Conservation (phyloP, 192 early-diverging fungal species). For the Dispira simplex region DNA sequence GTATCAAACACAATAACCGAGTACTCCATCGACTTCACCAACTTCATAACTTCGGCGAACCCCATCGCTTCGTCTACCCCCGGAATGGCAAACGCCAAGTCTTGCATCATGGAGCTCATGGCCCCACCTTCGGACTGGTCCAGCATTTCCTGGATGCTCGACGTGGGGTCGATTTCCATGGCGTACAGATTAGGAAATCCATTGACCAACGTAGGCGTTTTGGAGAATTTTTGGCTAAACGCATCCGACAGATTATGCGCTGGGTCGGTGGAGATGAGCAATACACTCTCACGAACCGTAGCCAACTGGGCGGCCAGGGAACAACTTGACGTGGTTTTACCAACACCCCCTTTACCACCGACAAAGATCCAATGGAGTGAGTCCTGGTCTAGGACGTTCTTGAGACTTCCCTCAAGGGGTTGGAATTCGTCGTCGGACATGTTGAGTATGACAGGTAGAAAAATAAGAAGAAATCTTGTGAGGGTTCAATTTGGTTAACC, state of each 20-base stretch:
- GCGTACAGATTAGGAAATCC: slow-evolving; percentile 93
- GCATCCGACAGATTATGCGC: slow-evolving; percentile 99
- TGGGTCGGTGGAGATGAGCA: slow-evolving; percentile 97
- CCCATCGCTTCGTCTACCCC: slow-evolving; percentile 99
- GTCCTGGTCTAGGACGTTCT: slow-evolving; percentile 93
- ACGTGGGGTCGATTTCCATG: slow-evolving; percentile 99
- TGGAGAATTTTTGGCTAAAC: slow-evolving; percentile 98
- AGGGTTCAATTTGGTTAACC: too few species aligned
- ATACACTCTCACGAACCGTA: slow-evolving; percentile 77
- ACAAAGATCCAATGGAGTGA: slow-evolving; percentile 98
- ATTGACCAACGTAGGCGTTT: slow-evolving; percentile 85
- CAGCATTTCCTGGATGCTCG: slow-evolving; percentile 98
- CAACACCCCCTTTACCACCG: slow-evolving; percentile 98
- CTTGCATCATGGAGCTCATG: slow-evolving; percentile 84
- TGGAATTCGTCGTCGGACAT: slow-evolving; percentile 53
- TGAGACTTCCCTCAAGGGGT: slow-evolving; percentile 66
- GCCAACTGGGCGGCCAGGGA: slow-evolving; percentile 89
- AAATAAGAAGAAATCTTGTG: neutral
- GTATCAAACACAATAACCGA: slow-evolving; percentile 98
- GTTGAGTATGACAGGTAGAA: neutral
- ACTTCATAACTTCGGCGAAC: slow-evolving; percentile 99
- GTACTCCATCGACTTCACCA: slow-evolving; percentile 99
- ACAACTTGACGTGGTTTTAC: slow-evolving; percentile 81
- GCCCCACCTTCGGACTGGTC: slow-evolving; percentile 59
- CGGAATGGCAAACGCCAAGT: slow-evolving; percentile 97